Base-by-base conservation (phyloP, 2,329 filamentous ascomycete species). In the Cladophialophora immunda region DNA sequence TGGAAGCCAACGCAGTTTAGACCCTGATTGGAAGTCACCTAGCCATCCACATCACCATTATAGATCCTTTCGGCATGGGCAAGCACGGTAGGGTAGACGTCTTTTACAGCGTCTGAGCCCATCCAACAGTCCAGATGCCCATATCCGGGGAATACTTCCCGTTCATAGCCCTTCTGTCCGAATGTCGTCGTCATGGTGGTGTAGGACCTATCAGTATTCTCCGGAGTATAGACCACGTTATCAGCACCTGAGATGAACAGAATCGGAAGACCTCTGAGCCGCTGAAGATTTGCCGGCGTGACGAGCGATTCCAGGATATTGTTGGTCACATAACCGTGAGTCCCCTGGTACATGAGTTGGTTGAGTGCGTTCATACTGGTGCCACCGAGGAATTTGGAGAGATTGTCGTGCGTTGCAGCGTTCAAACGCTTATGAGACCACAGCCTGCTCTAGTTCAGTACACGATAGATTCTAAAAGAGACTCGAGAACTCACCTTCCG, bases 271-370 rank as follows among this genome's bases (percentile, higher is more conserved):
- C 71, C 72, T 29, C 47, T 54, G 19, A 72, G 55, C 19, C 68
- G 62, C 22, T 67, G 32, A 1, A 75, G 52, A 52, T 65, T 71
- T 25, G 67, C 36, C 1, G 55, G 45, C 4, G 64, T 70, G 7
- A 69, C 70, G 15, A 67, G 47, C 4, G 68, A 53, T 30, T 66
- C 55, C 30, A 58, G 36, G 4, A 58, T 58, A 36, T 68, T 67
- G 36, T 67, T 64, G 58, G 25, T 38, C 34, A 63, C 30, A 25
- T 27, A 47, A 22, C 47, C 38, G 57, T 57, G 59, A 15, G 58
- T 66, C 29, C 75, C 75, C 70, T 75, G 75, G 7, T 56, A 52
- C 22, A 75, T 73, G 2, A 78, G 62, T 60, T 79, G 76, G 19
- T 70, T 62, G 32, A 79, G 68, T 9, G 74, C 66, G 9, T 71